Evolutionary conservation across 139 green algal genomes (phyloP), one percentile per base, ranked within the genome.

Genomic region (Nannochloris sp.): DNA sequence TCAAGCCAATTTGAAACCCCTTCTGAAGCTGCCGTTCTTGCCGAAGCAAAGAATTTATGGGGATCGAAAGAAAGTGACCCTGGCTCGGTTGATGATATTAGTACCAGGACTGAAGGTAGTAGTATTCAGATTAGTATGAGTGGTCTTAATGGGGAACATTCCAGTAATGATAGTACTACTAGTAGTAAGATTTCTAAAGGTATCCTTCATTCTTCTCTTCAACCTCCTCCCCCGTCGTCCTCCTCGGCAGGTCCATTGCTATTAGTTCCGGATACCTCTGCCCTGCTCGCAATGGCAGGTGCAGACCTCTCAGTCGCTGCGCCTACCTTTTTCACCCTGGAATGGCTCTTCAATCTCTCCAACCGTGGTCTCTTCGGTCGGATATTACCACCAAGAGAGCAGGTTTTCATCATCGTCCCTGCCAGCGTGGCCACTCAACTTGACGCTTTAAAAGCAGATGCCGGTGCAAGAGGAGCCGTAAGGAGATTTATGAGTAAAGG

Each of bases 351-450:
- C 7, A 15, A 35, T 37, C 62, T 87, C 59, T 75, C 80, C 15
- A 35, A 42, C 8, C 23, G 48, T 72, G 76, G 79, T 1, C 70
- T 67, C 3, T 91, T 90, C 72, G 85, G 85, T 1, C 72, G 77
- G 2, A 53, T n/a, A 35, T 73, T 89, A 54, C 60, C 72, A 7
- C 19, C 70, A 1, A 33, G 74, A 0, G 74, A 89, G 51, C 67
- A 74, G 58, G 74, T 75, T 13, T 84, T 87, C 32, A 36, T 88
- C 12, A 74, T 88, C 54, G 67, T 89, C 2, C 61, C 81, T 14
- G 84, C 89, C 61, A 72, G 54, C 1, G 85, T 92, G 37, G 71
- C 82, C 62, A 88, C 85, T 67, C 85, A 92, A 76, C 76, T 92
- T 61, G 85, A 92, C 37, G 83, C 74, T 3, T 73, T 90, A 31